A percentile compares a stretch with the other conserved stretches of the same genome.
These are phyloP conservation scores for Obelidium mucronatum DNA, from an alignment of 192 early-diverging fungal species.

Conservation along the genomic window DNA sequence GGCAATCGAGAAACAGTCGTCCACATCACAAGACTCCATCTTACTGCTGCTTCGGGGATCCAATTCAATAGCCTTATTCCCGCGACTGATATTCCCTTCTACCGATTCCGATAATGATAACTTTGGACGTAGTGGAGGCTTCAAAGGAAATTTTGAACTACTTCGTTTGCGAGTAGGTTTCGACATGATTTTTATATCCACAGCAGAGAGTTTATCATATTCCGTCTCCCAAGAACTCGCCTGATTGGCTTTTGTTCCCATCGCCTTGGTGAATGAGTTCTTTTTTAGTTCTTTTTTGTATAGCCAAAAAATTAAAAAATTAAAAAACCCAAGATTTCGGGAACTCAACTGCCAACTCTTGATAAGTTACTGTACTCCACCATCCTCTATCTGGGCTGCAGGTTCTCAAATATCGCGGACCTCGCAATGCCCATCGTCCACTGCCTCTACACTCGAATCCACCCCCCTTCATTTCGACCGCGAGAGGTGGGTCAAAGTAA, in stretches of 20 bases:
- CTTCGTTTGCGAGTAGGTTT: neutral
- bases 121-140: neutral
- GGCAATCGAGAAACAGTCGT: neutral
- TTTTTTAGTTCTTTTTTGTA: no score
- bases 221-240: neutral
- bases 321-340: neutral
- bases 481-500: slow-evolving; percentile 25
- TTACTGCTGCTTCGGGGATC: neutral
- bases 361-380: slow-evolving; percentile 5
- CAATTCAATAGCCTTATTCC: no score
- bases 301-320: neutral
- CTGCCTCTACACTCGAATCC: slow-evolving; percentile 16
- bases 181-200: neutral
- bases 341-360: slow-evolving; percentile 13
- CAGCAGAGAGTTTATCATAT: neutral
- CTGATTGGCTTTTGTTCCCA: neutral
- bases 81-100: neutral
- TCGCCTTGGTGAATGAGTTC: no score
- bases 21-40: neutral
- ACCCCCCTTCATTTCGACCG: slow-evolving; percentile 26
- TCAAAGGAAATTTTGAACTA: neutral
- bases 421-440: slow-evolving; percentile 21
- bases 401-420: slow-evolving; percentile 21
- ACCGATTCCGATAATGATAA: neutral
- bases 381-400: slow-evolving; percentile 22